Percentiles rank a stretch among this genome's conserved stretches.
These are phyloP conservation scores for Chlorella sp. DNA, from an alignment of 139 green algal genomes.

Conservation along the genomic window DNA sequence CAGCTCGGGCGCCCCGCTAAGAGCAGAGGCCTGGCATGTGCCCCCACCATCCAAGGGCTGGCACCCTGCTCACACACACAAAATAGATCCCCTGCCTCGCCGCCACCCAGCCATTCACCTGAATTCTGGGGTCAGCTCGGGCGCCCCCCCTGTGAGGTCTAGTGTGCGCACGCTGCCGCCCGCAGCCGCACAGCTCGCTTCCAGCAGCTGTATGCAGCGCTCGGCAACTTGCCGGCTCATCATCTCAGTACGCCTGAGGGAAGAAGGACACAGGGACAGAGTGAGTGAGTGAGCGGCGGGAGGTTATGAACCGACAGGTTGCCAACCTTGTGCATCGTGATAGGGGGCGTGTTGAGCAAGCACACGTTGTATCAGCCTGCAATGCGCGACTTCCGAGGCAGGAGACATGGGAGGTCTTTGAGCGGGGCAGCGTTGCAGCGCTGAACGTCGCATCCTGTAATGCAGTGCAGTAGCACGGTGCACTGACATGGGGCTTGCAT, in stretches of 20 bases:
- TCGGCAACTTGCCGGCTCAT: slow-evolving; percentile 77
- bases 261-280: not conserved
- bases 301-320: too few species aligned
- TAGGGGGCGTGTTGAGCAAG: too few species aligned
- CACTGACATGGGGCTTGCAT: too few species aligned
- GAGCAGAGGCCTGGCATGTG: not conserved
- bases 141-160: slow-evolving; percentile 95
- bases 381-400: too few species aligned
- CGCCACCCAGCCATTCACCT: slow-evolving; percentile 53
- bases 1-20: too few species aligned
- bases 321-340: too few species aligned
- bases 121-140: slow-evolving; percentile 92
- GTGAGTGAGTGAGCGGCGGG: not conserved
- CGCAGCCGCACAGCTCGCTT: slow-evolving; percentile 12
- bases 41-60: not conserved
- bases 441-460: too few species aligned
- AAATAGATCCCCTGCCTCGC: not conserved
- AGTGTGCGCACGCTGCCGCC: slow-evolving; percentile 66
- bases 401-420: too few species aligned
- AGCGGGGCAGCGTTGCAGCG: too few species aligned
- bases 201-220: slow-evolving; percentile 79
- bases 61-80: not conserved
- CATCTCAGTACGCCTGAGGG: slow-evolving; percentile 70
- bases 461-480: too few species aligned
- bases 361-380: too few species aligned